Conservation (phyloP, 75 land plant genomes). For the Sequoiadendron giganteum region DNA sequence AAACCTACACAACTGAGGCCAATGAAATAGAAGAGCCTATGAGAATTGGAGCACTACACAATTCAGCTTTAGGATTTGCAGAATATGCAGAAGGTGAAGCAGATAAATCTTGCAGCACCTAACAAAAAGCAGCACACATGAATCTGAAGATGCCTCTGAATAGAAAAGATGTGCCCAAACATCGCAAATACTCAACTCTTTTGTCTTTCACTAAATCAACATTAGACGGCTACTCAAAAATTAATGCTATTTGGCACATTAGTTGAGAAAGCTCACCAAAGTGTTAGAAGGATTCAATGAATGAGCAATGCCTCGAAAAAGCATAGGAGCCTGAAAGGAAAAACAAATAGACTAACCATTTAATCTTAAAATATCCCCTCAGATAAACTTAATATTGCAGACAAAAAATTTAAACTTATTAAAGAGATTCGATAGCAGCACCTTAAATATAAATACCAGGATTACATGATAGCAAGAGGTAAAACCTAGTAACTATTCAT, state of each 20-base stretch:
- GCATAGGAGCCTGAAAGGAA: constrained; percentile 77
- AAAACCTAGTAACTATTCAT: not conserved
- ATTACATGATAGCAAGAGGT: not conserved
- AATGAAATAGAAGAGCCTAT: constrained; percentile 77
- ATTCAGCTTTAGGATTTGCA: constrained; percentile 66
- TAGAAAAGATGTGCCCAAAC: not conserved
- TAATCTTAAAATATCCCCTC: not conserved
- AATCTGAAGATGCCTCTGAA: not conserved
- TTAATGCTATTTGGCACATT: not conserved
- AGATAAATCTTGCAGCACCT: constrained; percentile 88
- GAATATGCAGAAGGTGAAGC: constrained; percentile 96
- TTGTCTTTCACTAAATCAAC: too few relatives aligned
- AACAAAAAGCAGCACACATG: constrained; percentile 9
- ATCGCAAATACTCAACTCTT: not conserved
- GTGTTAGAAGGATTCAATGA: constrained; percentile 74
- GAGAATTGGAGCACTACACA: constrained; percentile 71
- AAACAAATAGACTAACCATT: not conserved
- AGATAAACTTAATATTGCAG: not conserved
- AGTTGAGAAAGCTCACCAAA: constrained; percentile 45
- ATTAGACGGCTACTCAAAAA: too few relatives aligned
- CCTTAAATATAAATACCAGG: not conserved
- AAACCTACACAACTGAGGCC: constrained; percentile 93
- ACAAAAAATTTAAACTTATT: not conserved
- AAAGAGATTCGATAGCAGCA: not conserved
- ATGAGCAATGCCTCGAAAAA: constrained; percentile 87